Conservation (phyloP, 345 rosid genomes). For the Citrus medica region DNA sequence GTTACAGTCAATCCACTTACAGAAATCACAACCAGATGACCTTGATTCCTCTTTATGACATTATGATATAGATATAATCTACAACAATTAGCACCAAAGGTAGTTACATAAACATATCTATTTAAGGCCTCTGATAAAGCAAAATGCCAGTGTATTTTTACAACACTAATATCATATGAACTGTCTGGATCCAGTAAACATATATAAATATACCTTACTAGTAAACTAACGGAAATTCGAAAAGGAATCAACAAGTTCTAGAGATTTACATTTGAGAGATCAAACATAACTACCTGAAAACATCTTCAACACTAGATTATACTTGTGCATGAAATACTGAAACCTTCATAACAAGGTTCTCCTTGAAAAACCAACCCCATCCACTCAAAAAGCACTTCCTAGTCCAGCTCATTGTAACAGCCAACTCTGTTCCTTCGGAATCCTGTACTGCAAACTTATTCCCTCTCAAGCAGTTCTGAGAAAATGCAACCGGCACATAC, state of each 20-base stretch:
- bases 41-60: not conserved
- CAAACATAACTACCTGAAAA: not conserved
- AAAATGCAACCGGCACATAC: not conserved
- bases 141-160: not conserved
- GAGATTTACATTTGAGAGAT: not conserved
- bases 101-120: no score
- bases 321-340: not conserved
- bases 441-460: not conserved
- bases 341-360: not conserved
- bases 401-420: not conserved
- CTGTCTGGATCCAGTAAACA: no score
- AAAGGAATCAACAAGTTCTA: no score
- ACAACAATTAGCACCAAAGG: no score
- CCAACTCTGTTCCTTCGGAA: conserved; percentile 4
- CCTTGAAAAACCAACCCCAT: conserved; percentile 11
- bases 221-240: no score
- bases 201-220: no score
- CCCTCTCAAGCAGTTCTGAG: not conserved
- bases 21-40: not conserved
- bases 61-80: no score
- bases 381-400: conserved; percentile 4
- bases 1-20: no score
- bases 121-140: no score
- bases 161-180: not conserved
- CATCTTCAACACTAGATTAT: not conserved